Base-by-base conservation (phyloP, 2,329 filamentous ascomycete genomes). In the Fusarium protoensiforme region DNA sequence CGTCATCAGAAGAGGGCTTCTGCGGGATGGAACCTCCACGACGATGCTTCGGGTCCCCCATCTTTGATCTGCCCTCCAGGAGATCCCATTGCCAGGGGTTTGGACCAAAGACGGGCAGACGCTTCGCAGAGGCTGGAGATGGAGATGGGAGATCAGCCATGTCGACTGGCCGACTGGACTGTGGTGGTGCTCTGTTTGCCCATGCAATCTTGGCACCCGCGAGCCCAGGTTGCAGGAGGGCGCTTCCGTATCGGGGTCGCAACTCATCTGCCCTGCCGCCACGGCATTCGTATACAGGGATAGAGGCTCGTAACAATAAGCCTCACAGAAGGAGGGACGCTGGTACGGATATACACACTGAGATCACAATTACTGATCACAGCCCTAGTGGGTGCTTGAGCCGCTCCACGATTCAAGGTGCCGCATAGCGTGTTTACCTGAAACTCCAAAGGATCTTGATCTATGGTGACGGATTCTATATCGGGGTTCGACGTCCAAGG, bases 231-330 rank as follows among this genome's bases (percentile, higher is more conserved):
- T 61, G 59, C 59, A 61, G 59, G 31, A 51, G 58, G 27, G 43
- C 41, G 59, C 59, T 61, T 61, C 43, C 59, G 67, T 36, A 62
- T 74, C 71, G 61, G 68, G 67, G 71, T 58, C 64, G 48, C 71
- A 65, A 68, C 68, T 69, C 71, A 56, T 57, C 66, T 62, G 46
- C 71, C 67, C 63, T 74, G 61, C 67, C 63, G 71, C 61, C 64
- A 66, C 71, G 71, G 71, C 71, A 74, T 66, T 72, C 64, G 64
- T 74, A 60, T 54, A 63, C 71, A 73, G 56, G 71, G 71, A 48
- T 65, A 41, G 71, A 38, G 46, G 58, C 36, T 74, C 71, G 68
- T 74, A 73, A 63, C 63, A 57, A 61, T 68, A 69, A 73, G 64
- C 71, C 71, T 74, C 64, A 74, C 39, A 65, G 64, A 31, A 65